Conservation (phyloP, 306 rosid genomes). For the Vigna radiata region DNA sequence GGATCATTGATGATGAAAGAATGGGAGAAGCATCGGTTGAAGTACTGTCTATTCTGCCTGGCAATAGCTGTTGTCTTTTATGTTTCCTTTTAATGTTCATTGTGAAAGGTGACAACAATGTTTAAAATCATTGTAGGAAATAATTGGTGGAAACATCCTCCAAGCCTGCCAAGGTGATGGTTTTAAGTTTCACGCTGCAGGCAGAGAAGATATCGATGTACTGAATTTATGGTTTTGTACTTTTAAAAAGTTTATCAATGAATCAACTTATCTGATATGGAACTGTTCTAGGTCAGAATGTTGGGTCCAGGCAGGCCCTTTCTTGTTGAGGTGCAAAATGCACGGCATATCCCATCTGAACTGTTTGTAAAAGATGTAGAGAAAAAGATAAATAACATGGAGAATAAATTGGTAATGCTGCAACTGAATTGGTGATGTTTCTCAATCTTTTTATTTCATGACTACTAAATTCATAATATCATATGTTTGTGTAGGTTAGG, state of each 20-base stretch:
- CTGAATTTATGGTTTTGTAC: constrained; percentile 30
- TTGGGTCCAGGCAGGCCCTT: constrained; percentile 96
- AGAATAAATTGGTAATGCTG: constrained; percentile 75
- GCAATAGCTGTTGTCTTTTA: constrained; percentile 20
- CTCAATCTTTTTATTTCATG: constrained; percentile 34
- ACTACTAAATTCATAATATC: constrained; percentile 20
- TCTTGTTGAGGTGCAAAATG: constrained; percentile 86
- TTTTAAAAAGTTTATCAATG: constrained; percentile 24
- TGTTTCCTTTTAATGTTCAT: constrained; percentile 37
- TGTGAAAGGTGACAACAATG: constrained; percentile 43
- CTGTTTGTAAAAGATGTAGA: constrained; percentile 60
- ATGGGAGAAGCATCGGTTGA: constrained; percentile 98
- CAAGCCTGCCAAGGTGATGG: constrained; percentile 78
- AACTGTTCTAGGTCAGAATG: constrained; percentile 79
- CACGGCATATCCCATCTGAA: constrained; percentile 66
- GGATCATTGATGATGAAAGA: constrained; percentile 96
- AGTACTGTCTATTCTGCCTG: constrained; percentile 54
- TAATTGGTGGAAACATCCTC: constrained; percentile 72
- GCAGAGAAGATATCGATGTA: constrained; percentile 98
- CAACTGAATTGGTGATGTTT: constrained; percentile 31
- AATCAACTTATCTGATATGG: constrained; percentile 43
- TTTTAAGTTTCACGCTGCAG: constrained; percentile 96
- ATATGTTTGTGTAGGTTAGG: constrained; percentile 63
- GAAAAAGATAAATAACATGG: constrained; percentile 61
- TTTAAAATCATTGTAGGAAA: constrained; percentile 65